Percentiles rank a stretch among this genome's conserved stretches.
Evolutionary conservation across 345 rosid genomes (phyloP).

Genomic region (Citropsis articulata): DNA sequence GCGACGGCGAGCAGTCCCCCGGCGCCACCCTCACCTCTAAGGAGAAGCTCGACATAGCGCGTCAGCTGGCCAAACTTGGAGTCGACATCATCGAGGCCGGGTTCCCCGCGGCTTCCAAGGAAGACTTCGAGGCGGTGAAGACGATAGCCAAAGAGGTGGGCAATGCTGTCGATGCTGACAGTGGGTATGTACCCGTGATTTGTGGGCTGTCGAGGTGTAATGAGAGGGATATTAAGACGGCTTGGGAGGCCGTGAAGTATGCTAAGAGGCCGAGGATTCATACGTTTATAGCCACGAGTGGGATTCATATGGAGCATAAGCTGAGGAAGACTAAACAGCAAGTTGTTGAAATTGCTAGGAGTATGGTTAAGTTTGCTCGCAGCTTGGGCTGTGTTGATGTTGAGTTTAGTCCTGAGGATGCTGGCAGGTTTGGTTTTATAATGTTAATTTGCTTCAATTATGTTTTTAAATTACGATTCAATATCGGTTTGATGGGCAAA

Average conservation of each 20-base stretch:
- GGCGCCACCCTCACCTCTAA: slow-evolving; percentile 94
- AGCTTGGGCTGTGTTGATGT: slow-evolving; percentile 90
- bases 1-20: slow-evolving; percentile 98
- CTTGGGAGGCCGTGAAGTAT: slow-evolving; percentile 88
- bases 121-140: slow-evolving; percentile 85
- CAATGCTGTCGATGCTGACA: slow-evolving; percentile 49
- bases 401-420: slow-evolving; percentile 96
- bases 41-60: slow-evolving; percentile 85
- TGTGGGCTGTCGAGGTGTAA: slow-evolving; percentile 92
- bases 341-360: slow-evolving; percentile 73
- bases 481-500: background rate
- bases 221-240: slow-evolving; percentile 64
- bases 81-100: slow-evolving; percentile 96
- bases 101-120: slow-evolving; percentile 87
- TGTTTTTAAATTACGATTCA: background rate
- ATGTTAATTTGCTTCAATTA: background rate
- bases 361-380: slow-evolving; percentile 68
- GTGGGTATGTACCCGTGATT: slow-evolving; percentile 83
- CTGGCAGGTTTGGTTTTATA: slow-evolving; percentile 55
- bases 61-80: slow-evolving; percentile 78
- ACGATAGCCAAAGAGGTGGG: slow-evolving; percentile 74
- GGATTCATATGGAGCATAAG: slow-evolving; percentile 78
- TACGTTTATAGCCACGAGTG: slow-evolving; percentile 84
- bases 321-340: slow-evolving; percentile 67
- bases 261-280: slow-evolving; percentile 87